Evolutionary conservation across 805 yeast species (phyloP).

Genomic region (Jamesozyma hellenica): DNA sequence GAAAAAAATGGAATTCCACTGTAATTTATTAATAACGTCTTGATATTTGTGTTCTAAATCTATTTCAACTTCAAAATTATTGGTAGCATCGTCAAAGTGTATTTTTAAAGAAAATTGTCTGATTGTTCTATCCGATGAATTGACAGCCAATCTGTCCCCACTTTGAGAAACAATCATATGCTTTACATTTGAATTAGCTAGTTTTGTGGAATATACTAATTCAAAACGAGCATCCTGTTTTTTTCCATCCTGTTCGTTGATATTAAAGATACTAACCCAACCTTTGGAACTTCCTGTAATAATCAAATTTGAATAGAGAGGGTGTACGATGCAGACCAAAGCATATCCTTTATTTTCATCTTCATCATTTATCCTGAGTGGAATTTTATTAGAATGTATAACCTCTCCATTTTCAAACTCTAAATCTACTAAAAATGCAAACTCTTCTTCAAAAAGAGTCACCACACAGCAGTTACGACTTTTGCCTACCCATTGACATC

Average conservation of each 20-base stretch:
- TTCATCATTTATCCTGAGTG: conserved; percentile 25
- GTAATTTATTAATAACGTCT: conserved; percentile 78
- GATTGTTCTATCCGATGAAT: conserved; percentile 68
- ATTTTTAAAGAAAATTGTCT: conserved; percentile 37
- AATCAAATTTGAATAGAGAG: conserved; percentile 34
- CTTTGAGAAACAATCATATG: conserved; percentile 49
- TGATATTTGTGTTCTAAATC: conserved; percentile 75
- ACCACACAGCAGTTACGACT: conserved; percentile 34
- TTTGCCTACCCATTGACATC: conserved; percentile 23
- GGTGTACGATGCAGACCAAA: conserved; percentile 24
- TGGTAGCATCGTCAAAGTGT: conserved; percentile 1
- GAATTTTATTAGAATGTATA: background rate
- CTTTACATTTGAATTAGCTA: conserved; percentile 65
- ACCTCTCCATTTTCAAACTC: background rate
- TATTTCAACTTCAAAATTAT: conserved; percentile 33
- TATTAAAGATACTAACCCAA: conserved; percentile 44
- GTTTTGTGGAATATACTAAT: conserved; percentile 40
- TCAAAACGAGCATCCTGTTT: conserved; percentile 7
- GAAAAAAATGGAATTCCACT: conserved; percentile 76
- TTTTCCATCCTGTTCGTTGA: background rate
- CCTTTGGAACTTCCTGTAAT: conserved; percentile 79
- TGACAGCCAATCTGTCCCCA: conserved; percentile 56
- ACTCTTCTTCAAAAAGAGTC: conserved; percentile 53
- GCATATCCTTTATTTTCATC: conserved; percentile 22
- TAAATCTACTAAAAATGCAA: conserved; percentile 29